phyloP scores from a whole-genome alignment of 805 yeast genomes.

The Komagataella mondaviorum region DNA sequence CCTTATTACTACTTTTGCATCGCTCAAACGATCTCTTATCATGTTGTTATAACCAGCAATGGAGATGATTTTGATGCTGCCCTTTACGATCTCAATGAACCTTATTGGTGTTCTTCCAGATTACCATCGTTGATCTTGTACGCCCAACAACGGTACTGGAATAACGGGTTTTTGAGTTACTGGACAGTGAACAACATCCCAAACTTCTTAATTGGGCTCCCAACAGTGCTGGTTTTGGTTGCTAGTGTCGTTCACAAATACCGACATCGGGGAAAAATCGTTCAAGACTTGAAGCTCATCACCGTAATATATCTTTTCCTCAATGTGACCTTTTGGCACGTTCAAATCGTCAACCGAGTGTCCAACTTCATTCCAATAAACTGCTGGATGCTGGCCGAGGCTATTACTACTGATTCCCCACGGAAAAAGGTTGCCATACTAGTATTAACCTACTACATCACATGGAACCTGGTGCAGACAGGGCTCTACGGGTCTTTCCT shows the following conservation, averaged over 20 bases:
- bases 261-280: constrained; percentile 10
- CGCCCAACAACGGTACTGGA: constrained; percentile 80
- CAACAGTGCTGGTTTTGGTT: constrained; percentile 33
- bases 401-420: constrained; percentile 7
- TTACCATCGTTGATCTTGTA: constrained; percentile 52
- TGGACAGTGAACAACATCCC: constrained; percentile 79
- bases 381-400: constrained; percentile 50
- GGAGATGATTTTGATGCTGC: not conserved
- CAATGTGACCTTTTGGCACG: constrained; percentile 56
- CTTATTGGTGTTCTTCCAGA: constrained; percentile 47
- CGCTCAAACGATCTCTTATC: too few relatives aligned
- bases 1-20: constrained; percentile 54
- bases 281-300: constrained; percentile 26
- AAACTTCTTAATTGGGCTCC: constrained; percentile 65
- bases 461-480: constrained; percentile 62
- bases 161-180: constrained; percentile 64
- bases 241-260: constrained; percentile 17
- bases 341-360: constrained; percentile 75
- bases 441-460: constrained; percentile 29
- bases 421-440: constrained; percentile 13
- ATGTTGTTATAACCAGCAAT: not conserved
- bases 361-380: constrained; percentile 66
- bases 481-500: constrained; percentile 67
- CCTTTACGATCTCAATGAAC: constrained; percentile 29
- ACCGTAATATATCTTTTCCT: constrained; percentile 31